phyloP scores from a whole-genome alignment of 805 yeast genomes.

The Saturnispora halmiae region DNA sequence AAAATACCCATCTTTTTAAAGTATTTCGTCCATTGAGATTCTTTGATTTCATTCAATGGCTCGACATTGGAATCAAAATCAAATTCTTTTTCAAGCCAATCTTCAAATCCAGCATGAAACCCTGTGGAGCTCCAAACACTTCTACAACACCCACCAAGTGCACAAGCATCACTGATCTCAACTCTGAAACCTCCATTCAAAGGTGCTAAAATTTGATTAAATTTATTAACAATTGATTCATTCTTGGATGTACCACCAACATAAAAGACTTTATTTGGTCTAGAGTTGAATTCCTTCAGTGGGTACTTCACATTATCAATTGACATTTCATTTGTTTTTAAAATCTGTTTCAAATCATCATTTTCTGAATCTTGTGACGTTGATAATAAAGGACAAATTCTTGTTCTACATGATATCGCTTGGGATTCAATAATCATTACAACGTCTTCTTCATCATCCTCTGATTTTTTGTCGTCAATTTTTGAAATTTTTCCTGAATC shows the following conservation, averaged over 20 bases:
- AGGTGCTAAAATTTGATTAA: conserved; percentile 65
- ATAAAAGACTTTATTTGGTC: conserved; percentile 64
- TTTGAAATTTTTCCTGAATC: too few species aligned
- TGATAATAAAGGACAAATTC: conserved; percentile 66
- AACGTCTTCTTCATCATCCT: conserved; percentile 54
- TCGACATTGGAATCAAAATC: conserved; percentile 41
- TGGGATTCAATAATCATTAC: conserved; percentile 77
- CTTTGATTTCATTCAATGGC: conserved; percentile 22
- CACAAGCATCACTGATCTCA: conserved; percentile 84
- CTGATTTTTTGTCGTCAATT: too few species aligned
- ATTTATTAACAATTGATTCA: conserved; percentile 52
- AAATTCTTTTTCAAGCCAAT: conserved; percentile 39
- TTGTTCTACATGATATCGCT: conserved; percentile 71
- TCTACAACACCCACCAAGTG: conserved; percentile 82
- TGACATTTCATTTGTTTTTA: background rate
- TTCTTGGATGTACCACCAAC: conserved; percentile 88
- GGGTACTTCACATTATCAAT: conserved; percentile 41
- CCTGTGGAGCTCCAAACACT: conserved; percentile 55
- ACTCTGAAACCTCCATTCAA: conserved; percentile 55
- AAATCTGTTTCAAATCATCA: conserved; percentile 2
- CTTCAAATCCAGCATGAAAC: conserved; percentile 29
- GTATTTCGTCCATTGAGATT: conserved; percentile 37
- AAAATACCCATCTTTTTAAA: conserved; percentile 45
- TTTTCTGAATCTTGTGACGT: conserved; percentile 5
- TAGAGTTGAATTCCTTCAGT: conserved; percentile 34